These are phyloP conservation scores for Microstroma glucosiphilum DNA, from an alignment of 1,284 basidiomycete species.

Conservation along the genomic window DNA sequence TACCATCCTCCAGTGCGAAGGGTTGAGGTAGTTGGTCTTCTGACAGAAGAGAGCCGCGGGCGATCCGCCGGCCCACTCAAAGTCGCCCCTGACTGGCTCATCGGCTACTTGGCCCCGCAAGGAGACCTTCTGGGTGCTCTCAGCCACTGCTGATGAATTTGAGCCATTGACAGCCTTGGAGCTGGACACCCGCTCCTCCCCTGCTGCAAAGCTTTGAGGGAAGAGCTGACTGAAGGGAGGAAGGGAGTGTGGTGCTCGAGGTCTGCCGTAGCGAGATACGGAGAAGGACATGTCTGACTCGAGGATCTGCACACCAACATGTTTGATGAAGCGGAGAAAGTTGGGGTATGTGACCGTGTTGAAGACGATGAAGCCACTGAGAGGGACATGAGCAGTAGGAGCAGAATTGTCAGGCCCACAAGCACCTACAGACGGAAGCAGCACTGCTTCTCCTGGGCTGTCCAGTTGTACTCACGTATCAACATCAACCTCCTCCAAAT, in stretches of 20 bases:
- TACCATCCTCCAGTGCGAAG: conserved; percentile 66
- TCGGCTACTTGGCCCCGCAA: neutral
- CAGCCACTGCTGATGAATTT: neutral
- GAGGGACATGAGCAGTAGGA: conserved; percentile 14
- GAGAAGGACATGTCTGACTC: conserved; percentile 73
- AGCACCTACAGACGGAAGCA: neutral
- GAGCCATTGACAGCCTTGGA: neutral
- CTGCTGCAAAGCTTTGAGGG: neutral
- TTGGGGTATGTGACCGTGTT: conserved; percentile 76
- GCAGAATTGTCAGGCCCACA: conserved; percentile 7
- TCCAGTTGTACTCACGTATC: neutral
- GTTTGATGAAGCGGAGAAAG: conserved; percentile 66
- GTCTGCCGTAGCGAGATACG: conserved; percentile 50
- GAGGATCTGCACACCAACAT: conserved; percentile 58
- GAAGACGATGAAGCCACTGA: conserved; percentile 56
- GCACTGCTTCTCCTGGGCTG: neutral
- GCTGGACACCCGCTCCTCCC: neutral
- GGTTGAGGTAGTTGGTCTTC: conserved; percentile 54
- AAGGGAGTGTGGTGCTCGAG: neutral
- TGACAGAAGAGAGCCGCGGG: conserved; percentile 31
- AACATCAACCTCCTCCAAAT: conserved; percentile 9
- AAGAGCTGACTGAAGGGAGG: conserved; percentile 6
- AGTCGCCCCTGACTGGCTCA: conserved; percentile 11
- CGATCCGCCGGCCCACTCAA: conserved; percentile 36
- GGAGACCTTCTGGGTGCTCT: neutral